Percentiles rank a stretch among this genome's conserved stretches.
These are phyloP conservation scores for thale cress (Arabidopsis thaliana) DNA, from an alignment of 345 rosid species.

Conservation along the genomic window DNA sequence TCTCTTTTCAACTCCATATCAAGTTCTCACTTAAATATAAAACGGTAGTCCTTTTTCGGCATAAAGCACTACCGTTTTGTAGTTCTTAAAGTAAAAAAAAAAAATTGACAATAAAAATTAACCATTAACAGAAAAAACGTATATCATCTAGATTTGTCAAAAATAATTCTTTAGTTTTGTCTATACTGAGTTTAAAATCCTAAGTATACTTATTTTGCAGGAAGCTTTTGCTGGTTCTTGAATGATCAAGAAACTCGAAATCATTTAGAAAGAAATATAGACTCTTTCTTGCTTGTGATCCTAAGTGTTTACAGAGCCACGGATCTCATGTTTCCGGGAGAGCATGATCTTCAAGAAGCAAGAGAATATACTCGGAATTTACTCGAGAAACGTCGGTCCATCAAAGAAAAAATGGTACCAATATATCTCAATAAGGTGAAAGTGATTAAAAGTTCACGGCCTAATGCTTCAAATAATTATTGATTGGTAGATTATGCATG, in stretches of 20 bases:
- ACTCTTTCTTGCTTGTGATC: slow-evolving; percentile 47
- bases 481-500: slow-evolving; percentile 53
- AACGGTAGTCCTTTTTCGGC: neutral
- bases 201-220: slow-evolving; percentile 41
- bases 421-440: neutral
- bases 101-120: too few relatives aligned
- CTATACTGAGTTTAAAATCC: neutral
- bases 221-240: slow-evolving; percentile 66
- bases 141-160: neutral
- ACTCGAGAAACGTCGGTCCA: slow-evolving; percentile 45
- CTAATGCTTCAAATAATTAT: neutral
- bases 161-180: neutral
- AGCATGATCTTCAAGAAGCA: slow-evolving; percentile 57
- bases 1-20: neutral
- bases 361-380: slow-evolving; percentile 52
- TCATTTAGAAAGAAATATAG: slow-evolving; percentile 42
- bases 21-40: neutral
- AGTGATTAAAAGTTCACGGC: neutral
- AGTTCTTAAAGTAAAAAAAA: neutral
- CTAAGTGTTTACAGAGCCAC: slow-evolving; percentile 64
- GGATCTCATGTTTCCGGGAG: slow-evolving; percentile 63
- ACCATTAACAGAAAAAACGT: neutral
- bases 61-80: neutral
- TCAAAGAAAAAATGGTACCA: slow-evolving; percentile 9
- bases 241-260: slow-evolving; percentile 44